Conservation (phyloP, 2,329 filamentous ascomycete species). For the Epichloe baconii region DNA sequence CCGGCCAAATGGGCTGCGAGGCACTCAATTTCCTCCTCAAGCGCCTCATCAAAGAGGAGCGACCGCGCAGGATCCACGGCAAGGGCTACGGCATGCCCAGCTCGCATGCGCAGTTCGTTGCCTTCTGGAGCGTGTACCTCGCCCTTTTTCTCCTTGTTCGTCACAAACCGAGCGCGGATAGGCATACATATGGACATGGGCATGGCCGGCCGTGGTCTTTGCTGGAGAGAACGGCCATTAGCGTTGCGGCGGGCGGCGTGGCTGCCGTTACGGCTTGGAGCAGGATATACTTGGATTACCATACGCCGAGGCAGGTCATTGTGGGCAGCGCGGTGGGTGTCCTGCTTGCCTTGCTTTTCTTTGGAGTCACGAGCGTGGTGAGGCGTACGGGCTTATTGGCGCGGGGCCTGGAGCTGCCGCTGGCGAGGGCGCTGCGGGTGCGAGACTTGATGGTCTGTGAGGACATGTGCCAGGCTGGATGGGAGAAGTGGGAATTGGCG, state of each 20-base stretch:
- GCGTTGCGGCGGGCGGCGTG: conserved; percentile 42
- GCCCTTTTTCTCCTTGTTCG: conserved; percentile 73
- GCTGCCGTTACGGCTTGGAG: conserved; percentile 66
- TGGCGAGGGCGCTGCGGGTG: conserved; percentile 55
- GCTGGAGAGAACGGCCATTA: conserved; percentile 42
- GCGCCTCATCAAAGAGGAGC: conserved; percentile 80
- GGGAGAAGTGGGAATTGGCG: conserved; percentile 73
- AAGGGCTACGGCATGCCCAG: conserved; percentile 96
- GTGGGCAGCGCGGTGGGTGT: conserved; percentile 62
- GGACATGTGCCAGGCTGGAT: conserved; percentile 81
- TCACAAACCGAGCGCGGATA: conserved; percentile 43
- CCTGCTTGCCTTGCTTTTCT: conserved; percentile 66
- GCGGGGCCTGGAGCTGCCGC: conserved; percentile 55
- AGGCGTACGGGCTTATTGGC: conserved; percentile 56
- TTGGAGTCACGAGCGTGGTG: conserved; percentile 52
- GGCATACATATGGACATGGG: background rate
- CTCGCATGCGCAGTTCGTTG: conserved; percentile 89
- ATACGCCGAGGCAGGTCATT: conserved; percentile 78
- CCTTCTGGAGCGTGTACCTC: conserved; percentile 79
- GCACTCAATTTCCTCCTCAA: conserved; percentile 83
- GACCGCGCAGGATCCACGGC: conserved; percentile 69
- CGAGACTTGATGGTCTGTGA: conserved; percentile 79
- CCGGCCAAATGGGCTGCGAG: conserved; percentile 84
- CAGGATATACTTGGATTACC: conserved; percentile 83
- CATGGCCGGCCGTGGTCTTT: conserved; percentile 39